Evolutionary conservation across 1,284 basidiomycete species (phyloP).

Genomic region (Xanthoconium separans): DNA sequence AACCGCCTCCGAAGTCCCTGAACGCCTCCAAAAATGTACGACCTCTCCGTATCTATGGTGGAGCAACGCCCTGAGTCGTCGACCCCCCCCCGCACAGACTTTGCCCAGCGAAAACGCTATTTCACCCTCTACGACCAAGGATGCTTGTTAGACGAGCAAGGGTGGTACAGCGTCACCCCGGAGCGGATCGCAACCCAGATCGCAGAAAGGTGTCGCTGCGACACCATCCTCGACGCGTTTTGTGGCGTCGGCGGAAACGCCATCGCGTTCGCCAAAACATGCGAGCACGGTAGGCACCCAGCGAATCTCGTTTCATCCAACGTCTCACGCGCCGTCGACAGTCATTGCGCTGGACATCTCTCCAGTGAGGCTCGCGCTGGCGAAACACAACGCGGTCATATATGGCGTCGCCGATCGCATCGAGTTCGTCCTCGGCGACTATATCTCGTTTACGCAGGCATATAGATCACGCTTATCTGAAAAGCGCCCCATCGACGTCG

Average conservation of each 20-base stretch:
- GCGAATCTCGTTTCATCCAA: not conserved
- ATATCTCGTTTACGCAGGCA: constrained; percentile 71
- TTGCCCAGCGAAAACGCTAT: constrained; percentile 76
- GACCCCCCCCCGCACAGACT: constrained; percentile 62
- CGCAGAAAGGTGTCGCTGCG: constrained; percentile 86
- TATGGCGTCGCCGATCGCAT: constrained; percentile 95
- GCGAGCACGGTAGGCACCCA: constrained; percentile 70
- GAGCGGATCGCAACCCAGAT: constrained; percentile 90
- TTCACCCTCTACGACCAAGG: constrained; percentile 82
- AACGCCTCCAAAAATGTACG: constrained; percentile 81
- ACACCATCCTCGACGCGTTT: constrained; percentile 88
- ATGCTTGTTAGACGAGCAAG: constrained; percentile 81
- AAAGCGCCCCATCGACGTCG: constrained; percentile 68
- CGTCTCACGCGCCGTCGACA: constrained; percentile 27
- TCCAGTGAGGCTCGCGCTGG: constrained; percentile 78
- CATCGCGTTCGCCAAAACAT: constrained; percentile 95
- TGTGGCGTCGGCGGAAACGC: constrained; percentile 98
- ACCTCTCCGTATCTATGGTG: not conserved
- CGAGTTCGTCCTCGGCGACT: constrained; percentile 91
- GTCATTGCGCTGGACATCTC: constrained; percentile 94
- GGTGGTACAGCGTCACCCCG: constrained; percentile 97
- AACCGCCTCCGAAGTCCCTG: constrained; percentile 64
- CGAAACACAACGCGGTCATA: constrained; percentile 87
- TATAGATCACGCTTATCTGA: constrained; percentile 40
- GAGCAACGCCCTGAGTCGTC: not conserved